Evolutionary conservation across 148 eudicot species (phyloP).

Genomic region (Chenopodium formosanum): DNA sequence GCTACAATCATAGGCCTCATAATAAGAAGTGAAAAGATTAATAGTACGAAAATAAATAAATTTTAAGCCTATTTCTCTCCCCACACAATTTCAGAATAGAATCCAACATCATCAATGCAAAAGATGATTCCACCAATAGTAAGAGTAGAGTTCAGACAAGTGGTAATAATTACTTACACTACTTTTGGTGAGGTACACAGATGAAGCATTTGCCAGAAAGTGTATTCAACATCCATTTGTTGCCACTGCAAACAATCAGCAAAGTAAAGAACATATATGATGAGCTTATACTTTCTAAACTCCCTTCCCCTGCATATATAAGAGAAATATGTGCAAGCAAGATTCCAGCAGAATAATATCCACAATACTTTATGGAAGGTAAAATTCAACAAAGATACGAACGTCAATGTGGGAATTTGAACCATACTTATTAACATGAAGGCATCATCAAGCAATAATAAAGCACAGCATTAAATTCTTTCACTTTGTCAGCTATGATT

Average conservation of each 20-base stretch:
- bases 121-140: background rate
- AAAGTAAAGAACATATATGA: constrained; percentile 8
- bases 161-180: constrained; percentile 51
- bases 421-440: background rate
- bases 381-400: background rate
- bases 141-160: constrained; percentile 1
- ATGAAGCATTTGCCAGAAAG: constrained; percentile 97
- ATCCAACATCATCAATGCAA: background rate
- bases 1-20: background rate
- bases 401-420: background rate
- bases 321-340: background rate
- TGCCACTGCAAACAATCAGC: constrained; percentile 76
- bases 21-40: background rate
- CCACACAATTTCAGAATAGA: background rate
- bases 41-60: background rate
- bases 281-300: background rate
- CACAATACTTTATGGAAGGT: background rate
- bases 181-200: constrained; percentile 87
- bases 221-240: constrained; percentile 98
- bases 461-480: background rate
- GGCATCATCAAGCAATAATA: background rate
- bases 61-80: too few relatives aligned
- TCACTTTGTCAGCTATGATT: background rate
- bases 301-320: background rate
- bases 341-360: background rate